A percentile compares a stretch with the other conserved stretches of the same genome.
Conservation (phyloP, 352 stramenopile species). For the Pythium apleroticum region DNA sequence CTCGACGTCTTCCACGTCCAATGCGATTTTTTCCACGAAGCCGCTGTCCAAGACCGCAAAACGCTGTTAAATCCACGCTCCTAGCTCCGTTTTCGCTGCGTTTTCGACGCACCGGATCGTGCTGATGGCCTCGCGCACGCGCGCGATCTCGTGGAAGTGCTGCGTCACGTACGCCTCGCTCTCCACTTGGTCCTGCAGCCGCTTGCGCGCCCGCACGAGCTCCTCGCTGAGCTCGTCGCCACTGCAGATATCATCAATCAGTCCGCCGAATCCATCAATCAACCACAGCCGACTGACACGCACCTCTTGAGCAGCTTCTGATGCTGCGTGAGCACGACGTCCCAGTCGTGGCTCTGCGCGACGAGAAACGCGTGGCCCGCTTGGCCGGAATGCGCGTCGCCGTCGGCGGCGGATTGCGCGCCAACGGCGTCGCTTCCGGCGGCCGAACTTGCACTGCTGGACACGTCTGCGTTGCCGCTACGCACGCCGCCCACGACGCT, state of each 20-base stretch:
- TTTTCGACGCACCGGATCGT: conserved; percentile 35
- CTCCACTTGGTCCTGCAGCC: conserved; percentile 56
- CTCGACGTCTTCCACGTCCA: conserved; percentile 70
- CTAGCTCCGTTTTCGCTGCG: background rate
- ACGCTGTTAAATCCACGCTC: background rate
- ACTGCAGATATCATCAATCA: conserved; percentile 27
- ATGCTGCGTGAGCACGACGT: conserved; percentile 38
- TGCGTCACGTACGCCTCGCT: conserved; percentile 68
- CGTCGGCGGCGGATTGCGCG: conserved; percentile 10
- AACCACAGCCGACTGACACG: conserved; percentile 1
- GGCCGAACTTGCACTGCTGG: conserved; percentile 18
- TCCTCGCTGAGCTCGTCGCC: conserved; percentile 48
- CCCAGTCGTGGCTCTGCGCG: conserved; percentile 36
- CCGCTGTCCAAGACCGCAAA: conserved; percentile 18
- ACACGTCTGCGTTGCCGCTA: conserved; percentile 11
- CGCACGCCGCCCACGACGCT: conserved; percentile 13
- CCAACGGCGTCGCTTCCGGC: conserved; percentile 22
- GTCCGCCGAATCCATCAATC: background rate
- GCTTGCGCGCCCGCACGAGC: conserved; percentile 41
- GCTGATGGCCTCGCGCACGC: conserved; percentile 54
- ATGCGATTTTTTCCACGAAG: conserved; percentile 56
- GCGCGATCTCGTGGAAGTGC: conserved; percentile 61
- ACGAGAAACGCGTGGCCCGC: conserved; percentile 46
- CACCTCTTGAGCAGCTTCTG: conserved; percentile 50
- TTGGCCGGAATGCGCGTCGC: conserved; percentile 2